Evolutionary conservation across 345 rosid genomes (phyloP).

Genomic region (Bruguiera parviflora): DNA sequence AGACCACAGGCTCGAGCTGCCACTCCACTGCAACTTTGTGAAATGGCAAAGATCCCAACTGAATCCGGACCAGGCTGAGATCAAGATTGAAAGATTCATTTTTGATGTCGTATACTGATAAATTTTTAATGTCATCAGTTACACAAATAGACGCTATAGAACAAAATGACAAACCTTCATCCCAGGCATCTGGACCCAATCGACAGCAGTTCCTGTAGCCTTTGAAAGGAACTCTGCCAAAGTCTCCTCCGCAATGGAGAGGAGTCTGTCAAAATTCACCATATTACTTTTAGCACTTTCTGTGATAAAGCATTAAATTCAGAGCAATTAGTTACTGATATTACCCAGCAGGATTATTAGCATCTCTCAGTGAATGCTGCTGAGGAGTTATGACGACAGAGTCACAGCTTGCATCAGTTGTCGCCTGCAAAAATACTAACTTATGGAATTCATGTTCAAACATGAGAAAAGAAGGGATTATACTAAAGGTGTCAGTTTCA

Average conservation of each 20-base stretch:
- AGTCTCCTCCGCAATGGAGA: conserved; percentile 98
- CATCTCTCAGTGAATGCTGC: conserved; percentile 91
- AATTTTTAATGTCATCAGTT: neutral
- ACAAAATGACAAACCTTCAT: conserved; percentile 68
- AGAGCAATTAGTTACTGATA: conserved; percentile 3
- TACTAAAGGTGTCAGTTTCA: neutral
- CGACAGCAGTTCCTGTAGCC: conserved; percentile 99
- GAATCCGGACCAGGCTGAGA: conserved; percentile 99
- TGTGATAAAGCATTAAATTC: neutral
- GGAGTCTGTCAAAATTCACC: conserved; percentile 56
- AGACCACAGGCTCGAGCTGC: conserved; percentile 99
- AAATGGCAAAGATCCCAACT: conserved; percentile 99
- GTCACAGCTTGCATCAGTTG: conserved; percentile 90
- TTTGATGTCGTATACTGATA: neutral
- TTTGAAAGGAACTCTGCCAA: conserved; percentile 99
- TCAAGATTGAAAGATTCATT: conserved; percentile 1
- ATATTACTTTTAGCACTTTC: conserved; percentile 1
- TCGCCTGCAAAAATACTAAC: conserved; percentile 43
- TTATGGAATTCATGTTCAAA: conserved; percentile 11
- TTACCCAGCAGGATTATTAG: conserved; percentile 98
- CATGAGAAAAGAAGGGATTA: conserved; percentile 1
- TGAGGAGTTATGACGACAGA: conserved; percentile 94
- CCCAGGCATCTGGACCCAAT: conserved; percentile 99
- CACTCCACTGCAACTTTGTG: conserved; percentile 98
- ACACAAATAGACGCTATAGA: neutral